phyloP scores from a whole-genome alignment of 306 rosid genomes.

The Herpetospermum pedunculosum region DNA sequence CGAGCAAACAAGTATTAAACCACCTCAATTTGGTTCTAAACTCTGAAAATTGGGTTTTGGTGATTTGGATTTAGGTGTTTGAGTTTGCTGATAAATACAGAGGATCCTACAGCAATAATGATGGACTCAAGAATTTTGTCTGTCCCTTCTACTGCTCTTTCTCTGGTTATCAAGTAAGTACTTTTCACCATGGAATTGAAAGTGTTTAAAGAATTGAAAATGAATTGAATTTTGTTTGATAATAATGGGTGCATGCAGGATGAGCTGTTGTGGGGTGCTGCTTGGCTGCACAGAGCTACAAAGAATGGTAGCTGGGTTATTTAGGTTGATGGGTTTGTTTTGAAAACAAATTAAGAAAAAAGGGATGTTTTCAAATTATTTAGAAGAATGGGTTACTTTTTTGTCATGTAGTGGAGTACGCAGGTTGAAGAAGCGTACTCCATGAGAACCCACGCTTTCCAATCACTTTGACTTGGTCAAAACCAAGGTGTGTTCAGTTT shows the following conservation, averaged over 20 bases:
- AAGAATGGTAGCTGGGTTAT: slow-evolving; percentile 47
- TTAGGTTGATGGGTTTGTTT: too few species aligned
- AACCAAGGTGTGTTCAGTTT: too few species aligned
- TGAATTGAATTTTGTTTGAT: not conserved
- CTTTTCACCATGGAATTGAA: not conserved
- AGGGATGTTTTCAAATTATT: too few species aligned
- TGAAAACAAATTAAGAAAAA: too few species aligned
- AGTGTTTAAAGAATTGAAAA: not conserved
- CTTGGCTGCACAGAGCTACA: slow-evolving; percentile 92
- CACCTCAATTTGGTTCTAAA: not conserved
- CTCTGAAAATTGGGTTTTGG: not conserved
- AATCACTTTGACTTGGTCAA: too few species aligned
- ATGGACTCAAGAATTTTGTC: slow-evolving; percentile 42
- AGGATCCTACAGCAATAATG: slow-evolving; percentile 71
- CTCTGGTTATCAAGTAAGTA: slow-evolving; percentile 68
- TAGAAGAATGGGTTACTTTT: too few species aligned
- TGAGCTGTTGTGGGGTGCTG: slow-evolving; percentile 91
- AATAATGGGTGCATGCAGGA: slow-evolving; percentile 32
- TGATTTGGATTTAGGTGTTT: slow-evolving; percentile 44
- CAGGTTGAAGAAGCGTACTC: too few species aligned
- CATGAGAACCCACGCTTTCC: too few species aligned
- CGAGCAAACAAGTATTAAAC: too few species aligned
- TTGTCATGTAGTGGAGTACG: too few species aligned
- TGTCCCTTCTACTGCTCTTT: slow-evolving; percentile 80
- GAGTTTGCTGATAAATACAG: slow-evolving; percentile 73